Base-by-base conservation (phyloP, 208 protist species). In the Crithidia acanthocephali region DNA sequence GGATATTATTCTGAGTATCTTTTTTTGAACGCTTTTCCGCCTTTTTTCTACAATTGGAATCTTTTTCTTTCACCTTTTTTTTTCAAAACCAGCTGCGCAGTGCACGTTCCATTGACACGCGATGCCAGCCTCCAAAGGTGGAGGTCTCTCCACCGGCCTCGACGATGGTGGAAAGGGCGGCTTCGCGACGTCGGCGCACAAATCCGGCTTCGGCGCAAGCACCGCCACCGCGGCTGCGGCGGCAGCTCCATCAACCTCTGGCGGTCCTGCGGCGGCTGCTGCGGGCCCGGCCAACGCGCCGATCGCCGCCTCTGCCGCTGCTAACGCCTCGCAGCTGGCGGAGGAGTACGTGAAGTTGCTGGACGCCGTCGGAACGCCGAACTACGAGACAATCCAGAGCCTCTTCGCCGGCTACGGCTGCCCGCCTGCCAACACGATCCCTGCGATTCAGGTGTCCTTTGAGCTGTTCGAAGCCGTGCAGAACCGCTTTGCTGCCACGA, bases 381-480 rank as follows among this genome's bases (percentile, higher is more conserved):
- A 90, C 74, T 95, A 92, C 63, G 42, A 70, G 15, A 81, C 83
- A 6, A 94, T 94, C 50, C 81, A 86, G 51, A 62, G 62, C 15
- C 74, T 91, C 47, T 87, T 91, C 42, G 73, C 64, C 5, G 84
- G 79, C 27, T 37, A 68, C 52, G 86, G 83, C 44, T 74, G 75
- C 37, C 65, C 78, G 1, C 85, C 91, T 2, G 67, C 86, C 8
- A 77, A 76, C 55, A 93, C 85, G 0, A 72, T 92, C 11, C 91
- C 91, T 0, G 56, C 68, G 30, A 91, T 95, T 15, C 80, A 90
- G 13, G 84, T 95, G 4, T 90, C 86, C 18, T 95, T 95, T 73
- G 91, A 95, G 68, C 80, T 95, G 2, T 95, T 95, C 45, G 91
- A 95, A 52, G 84, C 88, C 2, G 84, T 95, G 58, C 91, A 95